These are phyloP conservation scores for Emmonsia crescens DNA, from an alignment of 2,329 filamentous ascomycete species.

Conservation along the genomic window DNA sequence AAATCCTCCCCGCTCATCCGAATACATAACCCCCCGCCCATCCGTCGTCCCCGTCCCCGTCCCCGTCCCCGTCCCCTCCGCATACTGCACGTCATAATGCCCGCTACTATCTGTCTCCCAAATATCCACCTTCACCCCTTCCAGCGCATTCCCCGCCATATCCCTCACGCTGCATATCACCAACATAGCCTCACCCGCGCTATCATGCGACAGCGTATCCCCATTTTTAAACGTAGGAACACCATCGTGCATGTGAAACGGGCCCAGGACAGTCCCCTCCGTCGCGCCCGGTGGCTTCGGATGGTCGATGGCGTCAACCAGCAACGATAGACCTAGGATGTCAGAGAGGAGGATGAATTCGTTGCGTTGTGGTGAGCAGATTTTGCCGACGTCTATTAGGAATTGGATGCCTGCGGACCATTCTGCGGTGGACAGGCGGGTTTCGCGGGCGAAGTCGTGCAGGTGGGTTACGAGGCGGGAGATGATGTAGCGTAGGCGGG, in stretches of 20 bases:
- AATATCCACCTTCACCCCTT: constrained; percentile 62
- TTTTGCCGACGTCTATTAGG: constrained; percentile 61
- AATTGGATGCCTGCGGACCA: constrained; percentile 68
- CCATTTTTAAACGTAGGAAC: constrained; percentile 49
- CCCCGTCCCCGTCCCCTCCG: constrained; percentile 37
- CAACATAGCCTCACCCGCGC: constrained; percentile 57
- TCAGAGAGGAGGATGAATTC: constrained; percentile 79
- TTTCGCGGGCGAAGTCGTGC: constrained; percentile 74
- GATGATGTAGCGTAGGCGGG: constrained; percentile 60
- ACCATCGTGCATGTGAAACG: constrained; percentile 76
- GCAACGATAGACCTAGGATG: constrained; percentile 64
- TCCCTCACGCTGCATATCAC: constrained; percentile 64
- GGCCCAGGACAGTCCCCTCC: constrained; percentile 69
- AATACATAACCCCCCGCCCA: constrained; percentile 60
- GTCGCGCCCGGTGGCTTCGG: constrained; percentile 58
- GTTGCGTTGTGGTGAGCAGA: constrained; percentile 62
- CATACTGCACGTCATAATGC: constrained; percentile 71
- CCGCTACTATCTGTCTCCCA: constrained; percentile 79
- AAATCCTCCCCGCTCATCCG: constrained; percentile 61
- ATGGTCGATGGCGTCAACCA: constrained; percentile 75
- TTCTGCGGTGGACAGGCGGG: constrained; percentile 61
- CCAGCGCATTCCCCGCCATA: constrained; percentile 50
- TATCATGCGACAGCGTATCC: constrained; percentile 54
- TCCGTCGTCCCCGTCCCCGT: constrained; percentile 44
- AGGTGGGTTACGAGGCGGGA: constrained; percentile 64